phyloP scores from a whole-genome alignment of 2,329 filamentous ascomycete genomes.

The Diplodia seriata region DNA sequence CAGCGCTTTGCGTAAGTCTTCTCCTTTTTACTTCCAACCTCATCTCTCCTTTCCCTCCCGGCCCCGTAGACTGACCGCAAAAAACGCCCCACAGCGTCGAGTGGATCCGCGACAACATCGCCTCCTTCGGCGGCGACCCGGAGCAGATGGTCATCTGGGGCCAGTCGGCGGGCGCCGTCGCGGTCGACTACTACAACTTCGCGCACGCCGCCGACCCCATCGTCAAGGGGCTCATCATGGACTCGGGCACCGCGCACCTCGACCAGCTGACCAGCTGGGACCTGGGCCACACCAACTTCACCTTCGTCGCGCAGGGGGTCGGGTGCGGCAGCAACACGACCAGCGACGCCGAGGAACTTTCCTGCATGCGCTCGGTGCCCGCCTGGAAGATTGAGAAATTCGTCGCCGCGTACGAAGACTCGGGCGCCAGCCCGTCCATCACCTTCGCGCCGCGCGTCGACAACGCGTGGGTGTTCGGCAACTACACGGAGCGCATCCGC shows the following conservation, averaged over 20 bases:
- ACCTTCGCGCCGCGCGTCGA: conserved; percentile 43
- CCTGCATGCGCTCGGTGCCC: conserved; percentile 47
- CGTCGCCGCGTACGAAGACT: conserved; percentile 42
- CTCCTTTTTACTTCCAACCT: conserved; percentile 33
- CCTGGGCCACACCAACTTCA: conserved; percentile 47
- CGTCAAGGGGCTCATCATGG: conserved; percentile 54
- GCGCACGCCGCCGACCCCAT: conserved; percentile 58
- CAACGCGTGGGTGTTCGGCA: conserved; percentile 44
- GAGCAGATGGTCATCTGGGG: conserved; percentile 51
- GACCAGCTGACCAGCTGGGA: conserved; percentile 40
- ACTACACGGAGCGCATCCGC: conserved; percentile 44
- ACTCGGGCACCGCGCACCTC: conserved; percentile 55
- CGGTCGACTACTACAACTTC: conserved; percentile 57
- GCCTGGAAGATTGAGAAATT: conserved; percentile 43
- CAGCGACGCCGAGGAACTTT: conserved; percentile 41
- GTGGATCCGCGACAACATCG: conserved; percentile 52
- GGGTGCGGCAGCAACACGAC: conserved; percentile 44
- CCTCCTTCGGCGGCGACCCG: conserved; percentile 55
- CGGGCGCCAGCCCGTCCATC: conserved; percentile 39
- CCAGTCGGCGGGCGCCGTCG: conserved; percentile 35
- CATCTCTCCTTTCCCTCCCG: conserved; percentile 19
- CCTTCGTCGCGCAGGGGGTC: conserved; percentile 48
- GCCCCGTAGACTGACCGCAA: no score
- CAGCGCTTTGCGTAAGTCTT: conserved; percentile 43
- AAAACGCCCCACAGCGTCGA: conserved; percentile 37